Base-by-base conservation (phyloP, 2,329 filamentous ascomycete genomes). In the Pseudocercospora musae region DNA sequence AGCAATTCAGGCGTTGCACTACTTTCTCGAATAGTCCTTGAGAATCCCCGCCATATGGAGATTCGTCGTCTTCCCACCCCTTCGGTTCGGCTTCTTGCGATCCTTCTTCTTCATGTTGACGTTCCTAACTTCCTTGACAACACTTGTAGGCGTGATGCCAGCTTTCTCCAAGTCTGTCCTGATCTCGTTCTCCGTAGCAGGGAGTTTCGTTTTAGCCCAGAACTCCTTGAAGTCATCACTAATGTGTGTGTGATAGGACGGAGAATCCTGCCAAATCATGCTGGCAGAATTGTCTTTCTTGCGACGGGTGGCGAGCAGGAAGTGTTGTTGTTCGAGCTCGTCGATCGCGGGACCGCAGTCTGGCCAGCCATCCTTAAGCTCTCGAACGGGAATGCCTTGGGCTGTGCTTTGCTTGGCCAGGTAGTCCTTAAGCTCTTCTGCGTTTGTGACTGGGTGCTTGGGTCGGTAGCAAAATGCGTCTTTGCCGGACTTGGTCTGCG, bases 341-440 rank as follows among this genome's bases (percentile, higher is more conserved):
- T 89, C 85, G 74, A 99, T 89, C 9, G 89, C 85, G 20, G 89
- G 85, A 64, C 93, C 87, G 72, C 92, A 96, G 70, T 89, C 88
- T 23, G 89, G 87, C 95, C 95, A 99, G 66, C 95, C 95, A 75
- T 99, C 95, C 78, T 96, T 96, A 65, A 99, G 84, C 71, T 97
- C 92, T 75, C 92, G 92, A 66, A 98, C 91, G 40, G 84, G 84
- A 59, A 98, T 85, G 11, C 91, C 92, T 67, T 89, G 87, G 1
- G 91, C 90, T 62, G 92, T 92, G 57, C 86, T 87, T 77, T 93
- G 92, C 58, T 84, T 83, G 78, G 96, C 92, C 31, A 99, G 85
- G 73, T 91, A 89, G 59, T 85, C 85, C 59, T 96, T 86, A 59
- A 99, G 85, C 70, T 92, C 87, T 42, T 89, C 87, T 62, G 88